Conservation (phyloP, 2,329 filamentous ascomycete genomes). For the Nemania bipapillata region DNA sequence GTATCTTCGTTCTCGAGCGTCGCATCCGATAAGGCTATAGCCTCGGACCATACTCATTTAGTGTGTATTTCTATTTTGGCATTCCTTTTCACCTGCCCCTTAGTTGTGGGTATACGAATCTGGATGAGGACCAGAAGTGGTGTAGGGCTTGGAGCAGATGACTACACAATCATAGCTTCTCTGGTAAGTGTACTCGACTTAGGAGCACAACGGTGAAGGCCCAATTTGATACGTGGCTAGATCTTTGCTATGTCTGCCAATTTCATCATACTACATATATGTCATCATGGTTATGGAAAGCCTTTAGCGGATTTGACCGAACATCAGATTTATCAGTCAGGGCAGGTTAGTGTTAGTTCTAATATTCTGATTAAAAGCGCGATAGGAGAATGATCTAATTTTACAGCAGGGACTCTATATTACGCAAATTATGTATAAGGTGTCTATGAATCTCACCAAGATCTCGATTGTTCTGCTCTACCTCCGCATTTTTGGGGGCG, state of each 20-base stretch:
- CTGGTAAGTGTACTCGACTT: constrained; percentile 12
- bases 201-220: background rate
- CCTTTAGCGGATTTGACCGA: constrained; percentile 34
- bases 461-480: constrained; percentile 51
- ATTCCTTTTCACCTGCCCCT: constrained; percentile 46
- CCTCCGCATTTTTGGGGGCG: constrained; percentile 48
- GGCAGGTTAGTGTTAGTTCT: constrained; percentile 45
- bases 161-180: constrained; percentile 46
- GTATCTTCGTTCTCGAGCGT: too few relatives aligned
- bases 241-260: constrained; percentile 44
- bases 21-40: too few relatives aligned
- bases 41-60: too few relatives aligned
- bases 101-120: constrained; percentile 44
- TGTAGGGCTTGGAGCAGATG: constrained; percentile 45
- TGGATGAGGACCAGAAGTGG: constrained; percentile 47
- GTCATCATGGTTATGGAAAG: constrained; percentile 50
- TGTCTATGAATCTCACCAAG: constrained; percentile 51
- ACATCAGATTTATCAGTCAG: constrained; percentile 41
- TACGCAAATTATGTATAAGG: constrained; percentile 51
- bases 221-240: constrained; percentile 30
- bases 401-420: constrained; percentile 48
- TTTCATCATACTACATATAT: constrained; percentile 45
- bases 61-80: constrained; percentile 46
- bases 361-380: background rate
- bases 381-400: constrained; percentile 1